Conservation (phyloP, 2,329 filamentous ascomycete genomes). For the Stagonosporopsis rhizophila region DNA sequence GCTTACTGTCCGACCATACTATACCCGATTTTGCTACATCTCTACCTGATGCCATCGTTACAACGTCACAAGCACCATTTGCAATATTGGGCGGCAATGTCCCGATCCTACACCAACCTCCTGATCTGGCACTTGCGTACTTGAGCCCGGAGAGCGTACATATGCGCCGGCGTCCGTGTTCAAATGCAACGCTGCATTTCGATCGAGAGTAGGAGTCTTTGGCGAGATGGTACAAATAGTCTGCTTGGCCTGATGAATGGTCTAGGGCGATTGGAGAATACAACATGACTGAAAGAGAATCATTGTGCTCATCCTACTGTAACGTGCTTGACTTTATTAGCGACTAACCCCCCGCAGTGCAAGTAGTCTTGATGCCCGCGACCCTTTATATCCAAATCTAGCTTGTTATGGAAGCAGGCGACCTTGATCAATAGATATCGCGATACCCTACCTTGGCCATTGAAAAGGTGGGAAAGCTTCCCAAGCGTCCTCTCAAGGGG, state of each 20-base stretch:
- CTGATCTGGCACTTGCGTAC: conserved; percentile 13
- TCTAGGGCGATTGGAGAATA: conserved; percentile 8
- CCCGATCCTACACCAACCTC: conserved; percentile 20
- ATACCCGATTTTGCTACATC: conserved; percentile 27
- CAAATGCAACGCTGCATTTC: background rate
- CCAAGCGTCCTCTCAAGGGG: too few relatives aligned
- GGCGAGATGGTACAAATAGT: conserved; percentile 12
- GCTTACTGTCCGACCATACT: conserved; percentile 32
- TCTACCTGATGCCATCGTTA: conserved; percentile 33
- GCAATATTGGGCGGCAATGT: conserved; percentile 26
- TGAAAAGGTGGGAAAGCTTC: too few relatives aligned
- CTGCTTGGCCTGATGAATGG: conserved; percentile 1
- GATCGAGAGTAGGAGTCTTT: background rate
- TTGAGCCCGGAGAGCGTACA: background rate
- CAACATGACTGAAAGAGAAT: conserved; percentile 9
- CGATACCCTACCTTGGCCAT: too few relatives aligned
- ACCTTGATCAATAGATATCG: too few relatives aligned
- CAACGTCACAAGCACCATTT: conserved; percentile 28
- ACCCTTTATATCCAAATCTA: too few relatives aligned
- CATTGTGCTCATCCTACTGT: background rate
- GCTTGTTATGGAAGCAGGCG: too few relatives aligned
- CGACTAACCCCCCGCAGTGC: background rate
- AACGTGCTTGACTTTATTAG: background rate
- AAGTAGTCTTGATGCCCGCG: background rate
- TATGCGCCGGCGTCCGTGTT: conserved; percentile 4